These are phyloP conservation scores for Lactarius deliciosus DNA, from an alignment of 768 basidiomycete species.

Conservation along the genomic window DNA sequence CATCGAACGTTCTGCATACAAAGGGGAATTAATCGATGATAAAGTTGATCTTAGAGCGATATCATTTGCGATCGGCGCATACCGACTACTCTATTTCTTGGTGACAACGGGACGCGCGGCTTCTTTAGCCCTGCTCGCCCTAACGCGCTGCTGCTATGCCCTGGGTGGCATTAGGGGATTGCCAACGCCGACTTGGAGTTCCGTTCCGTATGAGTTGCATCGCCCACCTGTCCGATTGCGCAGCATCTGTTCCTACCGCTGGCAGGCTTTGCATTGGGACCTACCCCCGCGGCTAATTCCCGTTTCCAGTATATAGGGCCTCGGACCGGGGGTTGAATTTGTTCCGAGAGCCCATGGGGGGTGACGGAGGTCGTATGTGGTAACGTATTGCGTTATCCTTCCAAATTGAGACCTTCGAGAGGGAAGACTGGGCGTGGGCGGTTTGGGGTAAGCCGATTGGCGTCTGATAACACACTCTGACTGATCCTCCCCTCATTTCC, in stretches of 20 bases:
- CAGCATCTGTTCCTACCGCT: neutral
- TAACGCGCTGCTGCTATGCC: neutral
- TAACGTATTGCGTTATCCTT: neutral
- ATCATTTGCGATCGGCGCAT: neutral
- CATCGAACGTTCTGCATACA: neutral
- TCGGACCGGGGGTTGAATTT: neutral
- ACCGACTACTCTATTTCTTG: neutral
- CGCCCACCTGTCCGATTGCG: neutral
- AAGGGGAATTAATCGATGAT: neutral
- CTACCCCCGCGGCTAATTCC: neutral
- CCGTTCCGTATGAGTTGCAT: neutral
- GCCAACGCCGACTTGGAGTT: neutral
- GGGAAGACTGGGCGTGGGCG: slow-evolving; percentile 1
- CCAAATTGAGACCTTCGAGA: neutral
- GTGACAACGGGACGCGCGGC: neutral
- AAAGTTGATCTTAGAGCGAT: neutral
- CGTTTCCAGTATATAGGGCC: neutral
- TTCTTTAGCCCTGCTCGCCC: neutral
- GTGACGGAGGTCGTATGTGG: neutral
- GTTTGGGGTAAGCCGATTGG: slow-evolving; percentile 1
- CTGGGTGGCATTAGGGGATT: neutral
- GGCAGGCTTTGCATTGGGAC: slow-evolving; percentile 1
- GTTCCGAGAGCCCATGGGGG: neutral
- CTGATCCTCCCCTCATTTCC: slow-evolving; percentile 8
- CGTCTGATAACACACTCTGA: slow-evolving; percentile 14